Evolutionary conservation across 139 green algal species (phyloP), one percentile per base, ranked within the genome.

Genomic region (Dunaliella primolecta): DNA sequence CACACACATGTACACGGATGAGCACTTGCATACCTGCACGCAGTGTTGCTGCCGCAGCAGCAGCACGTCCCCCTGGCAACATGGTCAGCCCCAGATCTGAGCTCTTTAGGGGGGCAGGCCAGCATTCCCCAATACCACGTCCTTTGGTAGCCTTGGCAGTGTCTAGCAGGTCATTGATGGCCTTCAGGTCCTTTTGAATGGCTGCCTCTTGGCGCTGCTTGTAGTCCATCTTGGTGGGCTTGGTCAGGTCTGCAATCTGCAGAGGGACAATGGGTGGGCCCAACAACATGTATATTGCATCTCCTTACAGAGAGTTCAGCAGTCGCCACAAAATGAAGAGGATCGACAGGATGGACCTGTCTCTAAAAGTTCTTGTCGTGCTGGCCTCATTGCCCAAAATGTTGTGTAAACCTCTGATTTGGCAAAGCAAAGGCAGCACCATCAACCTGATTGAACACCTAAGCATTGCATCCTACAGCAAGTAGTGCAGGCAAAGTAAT

Each of bases 81-180:
- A 36, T 85, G 33, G 83, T 82, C 7, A 82, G 55, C 7, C 81
- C 36, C 2, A 31, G 36, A 1, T 83, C 37, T 29, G 46, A 56
- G 37, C 89, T 85, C 70, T 86, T 83, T 0, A 91, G 88, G 3
- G 86, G 88, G 2, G 84, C 86, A 0, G 92, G 93, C 93, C 93
- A 96, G 88, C 89, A 91, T 55, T 93, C 89, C 0, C 90, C 93
- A 77, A 89, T 83, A 23, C 93, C 93, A 34, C 90, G 85, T 7
- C 89, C 88, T 3, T 82, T 83, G 1, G 78, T 81, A 0, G 81
- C 57, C 81, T 94, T 94, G 37, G 88, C 85, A 0, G 75, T 87
- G 79, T 95, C 87, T 38, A 95, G 81, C 86, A 94, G 86, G 36
- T 88, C 75, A 57, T 88, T 87, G 80, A 96, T 93, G 83, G 89